Evolutionary conservation across 768 basidiomycete genomes (phyloP).

Genomic region (Glaciozyma martinii): DNA sequence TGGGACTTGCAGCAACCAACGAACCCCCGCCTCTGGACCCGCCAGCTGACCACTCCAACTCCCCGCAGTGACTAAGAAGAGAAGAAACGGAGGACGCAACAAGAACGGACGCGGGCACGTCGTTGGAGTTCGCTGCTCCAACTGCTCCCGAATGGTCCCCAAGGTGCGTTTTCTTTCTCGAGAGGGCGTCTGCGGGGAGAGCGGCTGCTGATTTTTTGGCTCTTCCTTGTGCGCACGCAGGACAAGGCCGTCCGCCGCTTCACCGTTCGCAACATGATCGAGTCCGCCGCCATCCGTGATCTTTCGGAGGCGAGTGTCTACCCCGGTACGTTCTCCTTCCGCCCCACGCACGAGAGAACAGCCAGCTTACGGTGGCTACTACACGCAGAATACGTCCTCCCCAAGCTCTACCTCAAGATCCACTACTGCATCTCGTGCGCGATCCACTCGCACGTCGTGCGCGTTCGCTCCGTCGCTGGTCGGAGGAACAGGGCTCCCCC

Average conservation of each 20-base stretch:
- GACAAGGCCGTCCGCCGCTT: conserved; percentile 94
- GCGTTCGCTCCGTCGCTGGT: conserved; percentile 90
- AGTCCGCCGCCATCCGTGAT: conserved; percentile 95
- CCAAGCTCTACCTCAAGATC: conserved; percentile 97
- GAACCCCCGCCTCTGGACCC: background rate
- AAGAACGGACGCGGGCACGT: conserved; percentile 98
- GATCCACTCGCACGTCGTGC: conserved; percentile 98
- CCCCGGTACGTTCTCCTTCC: conserved; percentile 37
- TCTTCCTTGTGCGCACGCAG: conserved; percentile 39
- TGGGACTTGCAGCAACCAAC: no score
- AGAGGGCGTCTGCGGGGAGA: background rate
- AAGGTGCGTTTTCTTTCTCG: conserved; percentile 38
- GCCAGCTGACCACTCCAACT: background rate
- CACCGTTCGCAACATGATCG: conserved; percentile 99
- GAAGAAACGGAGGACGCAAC: conserved; percentile 99
- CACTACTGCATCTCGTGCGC: conserved; percentile 98
- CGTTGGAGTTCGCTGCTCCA: conserved; percentile 89
- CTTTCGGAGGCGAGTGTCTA: conserved; percentile 94
- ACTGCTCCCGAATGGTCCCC: conserved; percentile 94
- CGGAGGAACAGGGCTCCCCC: conserved; percentile 97
- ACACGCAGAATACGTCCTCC: conserved; percentile 79
- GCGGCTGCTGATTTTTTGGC: conserved; percentile 19
- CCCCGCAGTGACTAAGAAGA: conserved; percentile 76
- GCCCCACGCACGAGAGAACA: no score
- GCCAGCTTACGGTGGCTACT: background rate